These are phyloP conservation scores for Hypsizygus marmoreus DNA, from an alignment of 768 basidiomycete species.

Conservation along the genomic window DNA sequence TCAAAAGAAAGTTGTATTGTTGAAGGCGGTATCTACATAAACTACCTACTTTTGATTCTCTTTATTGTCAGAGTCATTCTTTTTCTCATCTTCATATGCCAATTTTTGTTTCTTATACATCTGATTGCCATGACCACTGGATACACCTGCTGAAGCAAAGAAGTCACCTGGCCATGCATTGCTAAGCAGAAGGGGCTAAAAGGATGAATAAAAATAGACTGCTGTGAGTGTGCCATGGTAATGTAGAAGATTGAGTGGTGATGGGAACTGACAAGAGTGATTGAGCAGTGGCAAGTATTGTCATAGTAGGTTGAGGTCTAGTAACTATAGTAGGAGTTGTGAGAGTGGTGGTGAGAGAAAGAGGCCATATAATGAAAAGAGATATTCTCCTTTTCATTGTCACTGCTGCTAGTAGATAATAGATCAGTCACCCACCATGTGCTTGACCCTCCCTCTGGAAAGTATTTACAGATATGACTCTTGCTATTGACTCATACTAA, in stretches of 20 bases:
- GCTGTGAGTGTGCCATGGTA: no score
- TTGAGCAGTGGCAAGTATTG: no score
- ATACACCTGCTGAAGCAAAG: neutral
- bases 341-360: neutral
- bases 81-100: no score
- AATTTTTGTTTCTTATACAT: neutral
- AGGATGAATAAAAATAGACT: neutral
- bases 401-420: neutral
- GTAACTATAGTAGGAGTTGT: no score
- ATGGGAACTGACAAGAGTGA: no score
- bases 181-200: neutral
- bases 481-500: neutral
- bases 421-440: neutral
- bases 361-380: neutral
- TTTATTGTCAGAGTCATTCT: no score
- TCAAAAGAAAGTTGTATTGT: constrained; percentile 7
- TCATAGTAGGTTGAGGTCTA: no score
- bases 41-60: no score
- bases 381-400: neutral
- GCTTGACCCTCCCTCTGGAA: neutral
- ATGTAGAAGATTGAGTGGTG: no score
- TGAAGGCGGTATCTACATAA: no score
- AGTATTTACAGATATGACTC: neutral
- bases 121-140: constrained; percentile 1
- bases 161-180: neutral